Base-by-base conservation (phyloP, 2,329 filamentous ascomycete genomes). In the Camillea tinctor region DNA sequence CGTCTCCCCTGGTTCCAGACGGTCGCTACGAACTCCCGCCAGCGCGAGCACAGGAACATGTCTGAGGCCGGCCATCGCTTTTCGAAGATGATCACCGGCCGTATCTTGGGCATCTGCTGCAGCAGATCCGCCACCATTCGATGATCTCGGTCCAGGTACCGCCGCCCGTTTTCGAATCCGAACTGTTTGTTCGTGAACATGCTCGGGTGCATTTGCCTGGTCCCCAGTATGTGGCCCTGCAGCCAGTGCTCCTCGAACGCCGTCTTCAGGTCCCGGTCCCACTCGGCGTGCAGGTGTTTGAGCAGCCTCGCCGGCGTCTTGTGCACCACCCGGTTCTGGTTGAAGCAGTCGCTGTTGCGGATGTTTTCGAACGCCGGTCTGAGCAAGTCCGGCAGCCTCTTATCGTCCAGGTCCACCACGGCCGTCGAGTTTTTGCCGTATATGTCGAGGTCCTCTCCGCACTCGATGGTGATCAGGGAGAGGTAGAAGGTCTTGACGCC, bases 231-330 rank as follows among this genome's bases (percentile, higher is more conserved):
- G n/a, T 3, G 50, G 50, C 23, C 40, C 9, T 57, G 55, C 44
- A 62, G 26, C 57, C 60, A 64, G 22, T 62, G 59, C 51, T 60
- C 59, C 49, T 64, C 59, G 22, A 61, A 61, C 8, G 61, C 30
- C 17, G 5, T 19, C 20, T 55, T 58, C 57, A 64, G 24, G 19
- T 57, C 59, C 11, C 44, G 11, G 1, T 57, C 36, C 62, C 62
- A 64, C 48, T 62, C 52, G 3, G 22, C 5, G 40, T 50, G 56
- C 4, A 64, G 50, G 51, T 62, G 60, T n/a, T 26, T 44, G 4
- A 60, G 30, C 19, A 62, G 22, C 13, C 44, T 56, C n/a, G 50
- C 44, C 4, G 58, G 61, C 13, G 36, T 52, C 15, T 24, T 57
- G 44, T 57, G 55, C 26, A 23, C 44, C 24, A 57, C 30, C 26